These are phyloP conservation scores for Trypanosoma lewisi DNA, from an alignment of 208 protist species.

Conservation along the genomic window DNA sequence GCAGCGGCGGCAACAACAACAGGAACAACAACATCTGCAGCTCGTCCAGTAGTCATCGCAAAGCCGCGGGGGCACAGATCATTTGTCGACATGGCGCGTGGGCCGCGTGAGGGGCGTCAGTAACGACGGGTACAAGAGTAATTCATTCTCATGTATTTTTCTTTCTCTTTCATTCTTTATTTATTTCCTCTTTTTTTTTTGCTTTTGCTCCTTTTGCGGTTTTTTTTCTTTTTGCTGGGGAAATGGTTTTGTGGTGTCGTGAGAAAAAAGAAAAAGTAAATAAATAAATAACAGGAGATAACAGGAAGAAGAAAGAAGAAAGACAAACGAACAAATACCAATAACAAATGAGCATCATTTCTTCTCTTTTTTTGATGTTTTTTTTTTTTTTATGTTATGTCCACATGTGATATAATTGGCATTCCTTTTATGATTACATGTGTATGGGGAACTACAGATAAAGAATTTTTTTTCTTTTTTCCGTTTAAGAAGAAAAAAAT, in stretches of 20 bases:
- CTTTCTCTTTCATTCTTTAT: constrained; percentile 4
- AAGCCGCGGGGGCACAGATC: constrained; percentile 16
- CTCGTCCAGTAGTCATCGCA: constrained; percentile 1
- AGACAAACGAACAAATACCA: no score
- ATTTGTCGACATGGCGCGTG: constrained; percentile 21
- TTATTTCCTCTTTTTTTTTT: neutral
- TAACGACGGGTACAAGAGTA: neutral
- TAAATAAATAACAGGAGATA: no score
- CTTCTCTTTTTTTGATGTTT: no score
- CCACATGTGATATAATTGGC: no score
- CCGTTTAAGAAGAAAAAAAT: neutral
- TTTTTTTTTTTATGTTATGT: neutral
- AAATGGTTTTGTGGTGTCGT: no score
- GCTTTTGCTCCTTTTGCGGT: neutral
- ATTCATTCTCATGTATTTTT: neutral
- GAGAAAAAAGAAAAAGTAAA: no score
- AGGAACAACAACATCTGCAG: neutral
- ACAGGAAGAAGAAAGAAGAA: no score
- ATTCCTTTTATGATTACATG: no score
- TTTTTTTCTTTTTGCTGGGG: neutral
- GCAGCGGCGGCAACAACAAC: neutral
- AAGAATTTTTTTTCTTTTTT: neutral
- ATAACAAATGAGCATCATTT: no score
- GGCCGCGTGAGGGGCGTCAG: constrained; percentile 2
- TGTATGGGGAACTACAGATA: neutral